These are phyloP conservation scores for Pythium coloratum DNA, from an alignment of 352 stramenopile species.

Conservation along the genomic window DNA sequence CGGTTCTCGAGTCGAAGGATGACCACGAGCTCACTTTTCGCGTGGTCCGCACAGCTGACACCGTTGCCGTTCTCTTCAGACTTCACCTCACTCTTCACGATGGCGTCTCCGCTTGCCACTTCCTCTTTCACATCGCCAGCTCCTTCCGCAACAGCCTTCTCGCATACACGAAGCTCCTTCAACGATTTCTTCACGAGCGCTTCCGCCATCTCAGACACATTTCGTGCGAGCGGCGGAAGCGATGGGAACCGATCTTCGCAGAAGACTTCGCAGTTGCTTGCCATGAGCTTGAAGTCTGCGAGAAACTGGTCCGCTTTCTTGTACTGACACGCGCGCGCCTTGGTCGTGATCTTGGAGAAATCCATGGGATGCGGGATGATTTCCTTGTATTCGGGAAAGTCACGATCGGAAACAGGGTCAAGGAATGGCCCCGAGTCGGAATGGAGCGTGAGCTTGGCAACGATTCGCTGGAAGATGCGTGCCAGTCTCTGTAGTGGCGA, in stretches of 20 bases:
- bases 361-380: slow-evolving; percentile 80
- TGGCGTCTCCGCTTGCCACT: background rate
- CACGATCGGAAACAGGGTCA: slow-evolving; percentile 73
- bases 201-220: slow-evolving; percentile 67
- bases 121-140: slow-evolving; percentile 11
- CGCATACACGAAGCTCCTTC: slow-evolving; percentile 64
- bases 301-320: slow-evolving; percentile 53
- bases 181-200: slow-evolving; percentile 63
- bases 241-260: slow-evolving; percentile 79
- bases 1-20: slow-evolving; percentile 85
- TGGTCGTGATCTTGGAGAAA: slow-evolving; percentile 53
- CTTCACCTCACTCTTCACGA: background rate
- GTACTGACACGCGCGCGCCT: slow-evolving; percentile 62
- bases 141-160: slow-evolving; percentile 34
- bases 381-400: slow-evolving; percentile 85
- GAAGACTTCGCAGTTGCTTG: slow-evolving; percentile 79
- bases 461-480: slow-evolving; percentile 57
- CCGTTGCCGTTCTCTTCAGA: background rate
- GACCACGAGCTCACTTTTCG: slow-evolving; percentile 34
- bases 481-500: slow-evolving; percentile 59
- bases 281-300: slow-evolving; percentile 66
- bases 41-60: slow-evolving; percentile 12
- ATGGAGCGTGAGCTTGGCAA: slow-evolving; percentile 64
- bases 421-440: slow-evolving; percentile 69
- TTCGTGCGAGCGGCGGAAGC: slow-evolving; percentile 68